phyloP scores from a whole-genome alignment of 768 basidiomycete species.

The Cystobasidiopsis lactophilus region DNA sequence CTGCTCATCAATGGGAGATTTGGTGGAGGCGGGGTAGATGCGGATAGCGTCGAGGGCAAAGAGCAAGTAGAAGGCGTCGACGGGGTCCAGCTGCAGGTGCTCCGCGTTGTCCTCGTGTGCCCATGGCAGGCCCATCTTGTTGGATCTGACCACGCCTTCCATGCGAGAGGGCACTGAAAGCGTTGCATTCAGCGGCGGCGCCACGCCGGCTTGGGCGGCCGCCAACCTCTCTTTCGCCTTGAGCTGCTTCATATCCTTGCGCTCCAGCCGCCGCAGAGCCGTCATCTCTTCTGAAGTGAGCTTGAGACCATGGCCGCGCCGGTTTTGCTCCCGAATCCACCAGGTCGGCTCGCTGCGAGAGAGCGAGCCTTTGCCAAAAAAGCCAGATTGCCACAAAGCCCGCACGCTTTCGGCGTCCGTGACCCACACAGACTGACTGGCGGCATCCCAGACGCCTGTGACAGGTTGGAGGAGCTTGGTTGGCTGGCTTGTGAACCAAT shows the following conservation, averaged over 20 bases:
- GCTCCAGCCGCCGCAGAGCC: slow-evolving; percentile 61
- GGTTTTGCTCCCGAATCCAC: slow-evolving; percentile 57
- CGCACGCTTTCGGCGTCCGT: slow-evolving; percentile 38
- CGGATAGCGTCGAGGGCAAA: slow-evolving; percentile 11
- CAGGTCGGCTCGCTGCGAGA: slow-evolving; percentile 90
- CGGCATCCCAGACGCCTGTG: slow-evolving; percentile 35
- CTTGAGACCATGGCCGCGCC: slow-evolving; percentile 31
- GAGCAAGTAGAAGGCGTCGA: slow-evolving; percentile 22
- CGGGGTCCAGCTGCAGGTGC: slow-evolving; percentile 21
- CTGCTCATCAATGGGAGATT: background rate
- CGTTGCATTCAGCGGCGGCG: background rate
- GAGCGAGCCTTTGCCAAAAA: slow-evolving; percentile 91
- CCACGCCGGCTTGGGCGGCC: background rate
- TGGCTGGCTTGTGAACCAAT: background rate
- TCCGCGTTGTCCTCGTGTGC: slow-evolving; percentile 12
- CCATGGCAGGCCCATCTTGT: background rate
- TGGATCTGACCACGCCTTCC: background rate
- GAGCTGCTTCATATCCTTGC: slow-evolving; percentile 80
- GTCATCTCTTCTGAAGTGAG: slow-evolving; percentile 77
- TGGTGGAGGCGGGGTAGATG: no score
- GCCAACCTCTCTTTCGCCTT: slow-evolving; percentile 34
- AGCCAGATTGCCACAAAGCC: slow-evolving; percentile 67
- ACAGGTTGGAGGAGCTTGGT: background rate
- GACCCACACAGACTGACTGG: slow-evolving; percentile 77
- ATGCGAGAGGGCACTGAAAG: background rate